These are phyloP conservation scores for Penicillium sp. DNA, from an alignment of 2,329 filamentous ascomycete genomes.

Conservation along the genomic window DNA sequence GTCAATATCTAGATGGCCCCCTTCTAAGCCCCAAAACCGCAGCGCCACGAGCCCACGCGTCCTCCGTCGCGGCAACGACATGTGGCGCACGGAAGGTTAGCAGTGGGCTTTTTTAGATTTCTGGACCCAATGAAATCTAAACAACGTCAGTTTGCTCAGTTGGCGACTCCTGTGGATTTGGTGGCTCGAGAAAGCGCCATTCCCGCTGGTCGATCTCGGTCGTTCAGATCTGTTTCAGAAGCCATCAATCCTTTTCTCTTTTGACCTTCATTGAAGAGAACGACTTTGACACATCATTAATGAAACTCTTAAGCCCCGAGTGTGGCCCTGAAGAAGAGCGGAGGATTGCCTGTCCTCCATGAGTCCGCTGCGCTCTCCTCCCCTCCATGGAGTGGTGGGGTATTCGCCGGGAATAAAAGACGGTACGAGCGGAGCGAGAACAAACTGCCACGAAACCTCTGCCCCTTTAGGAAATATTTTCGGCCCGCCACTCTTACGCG, in stretches of 20 bases:
- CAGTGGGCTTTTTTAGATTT: neutral
- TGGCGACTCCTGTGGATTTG: neutral
- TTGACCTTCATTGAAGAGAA: neutral
- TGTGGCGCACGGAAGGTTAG: neutral
- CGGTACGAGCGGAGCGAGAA: constrained; percentile 6
- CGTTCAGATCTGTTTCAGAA: neutral
- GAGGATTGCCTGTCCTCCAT: neutral
- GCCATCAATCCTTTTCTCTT: neutral
- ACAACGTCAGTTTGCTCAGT: neutral
- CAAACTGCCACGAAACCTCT: neutral
- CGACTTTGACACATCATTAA: neutral
- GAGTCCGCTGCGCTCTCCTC: neutral
- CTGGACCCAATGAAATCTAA: neutral
- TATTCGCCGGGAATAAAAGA: neutral
- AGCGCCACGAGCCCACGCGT: constrained; percentile 14
- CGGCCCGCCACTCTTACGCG: neutral
- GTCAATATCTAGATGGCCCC: neutral
- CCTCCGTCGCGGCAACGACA: neutral
- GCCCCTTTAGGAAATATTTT: neutral
- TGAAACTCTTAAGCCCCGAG: neutral
- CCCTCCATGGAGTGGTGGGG: neutral
- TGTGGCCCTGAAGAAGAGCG: neutral
- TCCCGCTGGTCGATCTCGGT: neutral
- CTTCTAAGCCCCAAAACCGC: neutral
- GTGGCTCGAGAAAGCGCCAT: neutral